A percentile compares a stretch with the other conserved stretches of the same genome.
Conservation (phyloP, 495 filamentous ascomycete genomes). For the Aspergillus bertholletiae region DNA sequence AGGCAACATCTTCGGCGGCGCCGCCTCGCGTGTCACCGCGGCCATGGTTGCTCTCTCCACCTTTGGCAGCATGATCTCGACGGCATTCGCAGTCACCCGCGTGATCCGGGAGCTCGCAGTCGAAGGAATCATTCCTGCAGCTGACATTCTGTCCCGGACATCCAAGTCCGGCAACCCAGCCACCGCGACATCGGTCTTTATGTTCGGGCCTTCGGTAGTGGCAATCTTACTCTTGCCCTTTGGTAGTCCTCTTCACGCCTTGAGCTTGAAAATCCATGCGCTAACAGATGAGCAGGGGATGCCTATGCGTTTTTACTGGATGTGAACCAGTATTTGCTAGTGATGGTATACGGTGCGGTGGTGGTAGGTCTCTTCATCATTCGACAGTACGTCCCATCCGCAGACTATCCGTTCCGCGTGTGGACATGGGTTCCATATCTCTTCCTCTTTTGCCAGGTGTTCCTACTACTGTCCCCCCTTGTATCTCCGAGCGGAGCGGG, state of each 20-base stretch:
- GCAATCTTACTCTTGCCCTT: background rate
- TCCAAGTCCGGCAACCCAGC: background rate
- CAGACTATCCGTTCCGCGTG: background rate
- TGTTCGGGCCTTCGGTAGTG: background rate
- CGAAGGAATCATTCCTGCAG: background rate
- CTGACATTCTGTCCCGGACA: background rate
- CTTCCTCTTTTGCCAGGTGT: slow-evolving; percentile 1
- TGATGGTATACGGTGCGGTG: background rate
- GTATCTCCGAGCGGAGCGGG: background rate
- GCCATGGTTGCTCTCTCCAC: background rate
- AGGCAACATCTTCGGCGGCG: background rate
- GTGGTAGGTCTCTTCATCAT: slow-evolving; percentile 6
- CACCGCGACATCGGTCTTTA: background rate
- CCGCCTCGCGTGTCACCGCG: background rate
- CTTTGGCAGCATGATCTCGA: background rate
- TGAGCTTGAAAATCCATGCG: background rate
- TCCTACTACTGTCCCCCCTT: background rate
- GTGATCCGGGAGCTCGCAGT: background rate
- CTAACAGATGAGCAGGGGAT: background rate
- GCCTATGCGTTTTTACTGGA: slow-evolving; percentile 1
- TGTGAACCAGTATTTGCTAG: background rate
- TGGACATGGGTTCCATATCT: background rate
- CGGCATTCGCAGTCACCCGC: background rate
- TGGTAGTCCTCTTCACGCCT: background rate
- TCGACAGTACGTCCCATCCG: background rate